Evolutionary conservation across 2,329 filamentous ascomycete genomes (phyloP).

Genomic region (Penicillium sp.): DNA sequence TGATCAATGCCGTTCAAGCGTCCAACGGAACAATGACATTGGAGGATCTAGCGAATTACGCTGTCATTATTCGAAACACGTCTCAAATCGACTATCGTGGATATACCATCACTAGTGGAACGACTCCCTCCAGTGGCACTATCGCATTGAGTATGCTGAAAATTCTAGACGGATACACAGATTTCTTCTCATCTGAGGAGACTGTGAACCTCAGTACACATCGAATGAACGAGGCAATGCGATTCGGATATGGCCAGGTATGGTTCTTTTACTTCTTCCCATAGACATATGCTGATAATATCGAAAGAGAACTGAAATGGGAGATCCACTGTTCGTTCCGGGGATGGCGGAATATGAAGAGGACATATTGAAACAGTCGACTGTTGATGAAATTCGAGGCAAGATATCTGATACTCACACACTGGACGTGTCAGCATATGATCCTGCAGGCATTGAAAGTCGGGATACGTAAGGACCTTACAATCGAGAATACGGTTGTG

Average conservation of each 20-base stretch:
- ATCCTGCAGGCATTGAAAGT: conserved; percentile 65
- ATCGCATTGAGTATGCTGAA: conserved; percentile 77
- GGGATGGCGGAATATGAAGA: conserved; percentile 65
- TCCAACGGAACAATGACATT: conserved; percentile 83
- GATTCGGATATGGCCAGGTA: conserved; percentile 76
- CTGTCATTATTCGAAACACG: conserved; percentile 63
- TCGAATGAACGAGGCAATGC: conserved; percentile 81
- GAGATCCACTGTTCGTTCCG: conserved; percentile 74
- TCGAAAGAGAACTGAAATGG: conserved; percentile 68
- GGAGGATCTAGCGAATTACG: conserved; percentile 74
- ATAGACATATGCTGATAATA: conserved; percentile 9
- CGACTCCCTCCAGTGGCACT: conserved; percentile 75
- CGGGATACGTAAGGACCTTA: conserved; percentile 56
- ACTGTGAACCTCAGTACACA: conserved; percentile 70
- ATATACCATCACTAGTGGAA: conserved; percentile 64
- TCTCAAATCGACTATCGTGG: conserved; percentile 67
- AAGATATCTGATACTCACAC: conserved; percentile 73
- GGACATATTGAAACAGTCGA: conserved; percentile 63
- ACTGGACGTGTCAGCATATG: conserved; percentile 71
- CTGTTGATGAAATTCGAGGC: conserved; percentile 59
- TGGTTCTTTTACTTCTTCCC: not conserved
- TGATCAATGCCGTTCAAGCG: conserved; percentile 66
- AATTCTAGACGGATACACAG: conserved; percentile 73
- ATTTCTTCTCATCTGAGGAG: conserved; percentile 58
- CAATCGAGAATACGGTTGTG: not conserved